Conservation (phyloP, 371 early-diverging fungal genomes). For the Conidiobolus incongruus region DNA sequence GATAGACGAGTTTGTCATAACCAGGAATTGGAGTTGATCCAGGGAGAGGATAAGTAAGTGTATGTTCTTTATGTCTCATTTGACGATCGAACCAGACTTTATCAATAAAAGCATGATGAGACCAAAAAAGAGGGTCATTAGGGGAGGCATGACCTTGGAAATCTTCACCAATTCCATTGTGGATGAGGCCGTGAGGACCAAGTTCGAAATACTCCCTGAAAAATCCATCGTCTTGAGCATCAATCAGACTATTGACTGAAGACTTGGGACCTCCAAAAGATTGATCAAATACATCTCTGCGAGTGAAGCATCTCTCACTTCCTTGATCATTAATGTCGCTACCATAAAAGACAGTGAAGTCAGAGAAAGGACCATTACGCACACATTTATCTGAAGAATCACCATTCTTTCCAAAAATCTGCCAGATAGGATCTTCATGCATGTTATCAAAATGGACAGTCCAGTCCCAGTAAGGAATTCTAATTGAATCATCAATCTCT, state of each 20-base stretch:
- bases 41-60: not conserved
- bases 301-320: not conserved
- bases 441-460: constrained; percentile 5
- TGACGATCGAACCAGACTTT: too few species aligned
- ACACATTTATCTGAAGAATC: constrained; percentile 6
- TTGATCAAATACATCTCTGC: not conserved
- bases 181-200: constrained; percentile 4
- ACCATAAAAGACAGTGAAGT: not conserved
- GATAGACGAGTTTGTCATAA: not conserved
- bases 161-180: constrained; percentile 3
- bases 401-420: constrained; percentile 8
- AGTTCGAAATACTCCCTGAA: not conserved
- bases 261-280: too few species aligned
- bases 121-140: constrained; percentile 4
- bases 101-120: constrained; percentile 6
- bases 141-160: constrained; percentile 2
- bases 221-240: not conserved
- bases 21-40: not conserved
- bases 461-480: constrained; percentile 5
- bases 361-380: constrained; percentile 6
- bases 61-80: too few species aligned
- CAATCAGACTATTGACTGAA: not conserved
- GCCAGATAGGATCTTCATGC: constrained; percentile 5
- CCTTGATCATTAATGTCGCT: too few species aligned
- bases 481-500: constrained; percentile 1